These are phyloP conservation scores for Neonectria sp. DNA, from an alignment of 2,329 filamentous ascomycete species.

Conservation along the genomic window DNA sequence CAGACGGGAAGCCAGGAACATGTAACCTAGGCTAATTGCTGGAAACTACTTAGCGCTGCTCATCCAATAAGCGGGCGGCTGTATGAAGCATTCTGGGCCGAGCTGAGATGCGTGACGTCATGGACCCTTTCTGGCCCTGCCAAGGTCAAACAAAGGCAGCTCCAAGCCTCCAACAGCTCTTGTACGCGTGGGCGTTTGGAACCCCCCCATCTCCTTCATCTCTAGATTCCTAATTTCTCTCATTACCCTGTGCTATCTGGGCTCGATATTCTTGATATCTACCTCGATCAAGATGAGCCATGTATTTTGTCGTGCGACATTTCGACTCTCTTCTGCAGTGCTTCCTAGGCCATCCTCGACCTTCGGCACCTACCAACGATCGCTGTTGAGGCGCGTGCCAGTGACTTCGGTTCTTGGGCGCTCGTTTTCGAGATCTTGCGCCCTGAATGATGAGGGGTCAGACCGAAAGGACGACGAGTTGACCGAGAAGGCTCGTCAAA, in stretches of 20 bases:
- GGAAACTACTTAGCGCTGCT: conserved; percentile 5
- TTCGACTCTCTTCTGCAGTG: conserved; percentile 36
- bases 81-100: conserved; percentile 23
- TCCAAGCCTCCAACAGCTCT: not conserved
- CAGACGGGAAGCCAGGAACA: conserved; percentile 9
- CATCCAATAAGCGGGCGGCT: conserved; percentile 19
- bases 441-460: conserved; percentile 30
- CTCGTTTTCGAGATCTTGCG: conserved; percentile 41
- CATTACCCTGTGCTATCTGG: not conserved
- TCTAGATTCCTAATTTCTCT: not conserved
- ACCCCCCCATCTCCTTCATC: not conserved
- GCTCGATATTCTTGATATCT: not conserved
- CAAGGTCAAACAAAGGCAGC: not conserved
- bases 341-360: conserved; percentile 21
- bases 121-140: conserved; percentile 18
- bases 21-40: conserved; percentile 6
- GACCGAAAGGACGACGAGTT: conserved; percentile 29
- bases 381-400: conserved; percentile 18
- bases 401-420: conserved; percentile 23
- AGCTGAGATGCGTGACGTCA: conserved; percentile 29
- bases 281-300: conserved; percentile 37
- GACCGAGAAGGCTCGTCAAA: conserved; percentile 41
- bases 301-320: conserved; percentile 35
- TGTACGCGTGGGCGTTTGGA: not conserved
- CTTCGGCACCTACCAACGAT: conserved; percentile 17